Evolutionary conservation across 2,329 filamentous ascomycete genomes (phyloP), one percentile per base, ranked within the genome.

Genomic region (Colletotrichum abscissum): DNA sequence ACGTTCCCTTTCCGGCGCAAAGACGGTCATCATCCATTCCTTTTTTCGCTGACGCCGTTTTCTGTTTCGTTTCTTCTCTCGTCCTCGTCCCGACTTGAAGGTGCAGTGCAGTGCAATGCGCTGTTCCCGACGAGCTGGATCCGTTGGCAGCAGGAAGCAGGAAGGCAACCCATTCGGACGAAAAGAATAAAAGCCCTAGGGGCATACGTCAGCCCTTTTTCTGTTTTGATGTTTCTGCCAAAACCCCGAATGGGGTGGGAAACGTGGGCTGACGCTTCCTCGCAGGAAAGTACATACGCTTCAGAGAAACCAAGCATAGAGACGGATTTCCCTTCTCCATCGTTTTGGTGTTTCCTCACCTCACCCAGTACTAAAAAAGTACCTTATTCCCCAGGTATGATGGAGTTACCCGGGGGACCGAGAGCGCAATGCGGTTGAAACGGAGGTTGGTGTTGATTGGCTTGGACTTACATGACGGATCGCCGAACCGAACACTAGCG

Each of bases 401-500:
- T 56, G n/a, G 63, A 56, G 52, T 65, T 57, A 46, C 33, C 59
- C 59, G 59, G 59, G 60, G 67, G 60, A 62, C 71, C 71, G 71
- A 70, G 67, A 65, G 56, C 67, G 30, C 60, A 65, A 60, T 49
- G 56, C n/a, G 38, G 49, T 63, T 38, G n/a, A 58, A 22, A 57
- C 14, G 67, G 67, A 38, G 60, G 67, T 54, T 71, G 49, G 56
- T 30, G 30, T 55, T 62, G 60, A 60, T 69, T 52, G 59, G 57
- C 33, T 57, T 42, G 55, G 66, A 62, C 71, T 19, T 49, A n/a
- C 30, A 69, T 22, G 35, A 35, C 55, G 33, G 28, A 63, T 65
- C 71, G 28, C 52, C 63, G 55, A 38, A n/a, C 19, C 60, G 60
- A 56, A 73, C 71, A 54, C 67, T 73, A 73, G 58, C 65, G 63